Conservation (phyloP, 768 basidiomycete species). For the Mycena alexandri region DNA sequence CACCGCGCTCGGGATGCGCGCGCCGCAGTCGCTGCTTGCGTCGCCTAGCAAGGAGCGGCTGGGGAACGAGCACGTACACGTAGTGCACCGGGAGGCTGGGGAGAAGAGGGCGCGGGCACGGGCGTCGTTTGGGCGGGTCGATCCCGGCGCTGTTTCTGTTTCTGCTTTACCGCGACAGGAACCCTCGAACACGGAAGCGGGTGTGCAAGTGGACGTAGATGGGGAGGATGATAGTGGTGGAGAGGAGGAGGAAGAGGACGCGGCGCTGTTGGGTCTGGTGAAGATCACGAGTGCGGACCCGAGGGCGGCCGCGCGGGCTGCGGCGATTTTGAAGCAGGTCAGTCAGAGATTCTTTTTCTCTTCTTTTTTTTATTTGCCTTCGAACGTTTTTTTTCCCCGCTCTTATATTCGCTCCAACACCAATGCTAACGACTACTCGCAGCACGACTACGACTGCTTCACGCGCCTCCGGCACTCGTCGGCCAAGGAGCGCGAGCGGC, state of each 20-base stretch:
- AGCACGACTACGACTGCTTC: conserved; percentile 92
- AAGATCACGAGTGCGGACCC: conserved; percentile 90
- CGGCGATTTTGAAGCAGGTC: conserved; percentile 91
- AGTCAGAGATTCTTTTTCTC: conserved; percentile 36
- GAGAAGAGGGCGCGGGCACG: no score
- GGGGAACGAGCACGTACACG: no score
- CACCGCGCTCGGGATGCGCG: neutral
- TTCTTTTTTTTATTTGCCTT: conserved; percentile 17
- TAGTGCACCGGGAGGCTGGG: no score
- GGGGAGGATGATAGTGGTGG: no score
- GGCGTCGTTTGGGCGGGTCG: no score
- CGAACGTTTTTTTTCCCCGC: no score
- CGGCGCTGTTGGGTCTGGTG: conserved; percentile 70
- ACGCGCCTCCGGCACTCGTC: conserved; percentile 51
- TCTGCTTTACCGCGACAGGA: no score
- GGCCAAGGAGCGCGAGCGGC: conserved; percentile 41
- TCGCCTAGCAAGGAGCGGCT: no score
- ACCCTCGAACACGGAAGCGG: no score
- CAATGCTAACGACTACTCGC: neutral
- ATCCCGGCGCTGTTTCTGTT: no score
- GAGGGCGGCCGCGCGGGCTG: conserved; percentile 89
- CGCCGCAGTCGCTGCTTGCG: neutral
- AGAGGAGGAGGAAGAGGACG: conserved; percentile 38
- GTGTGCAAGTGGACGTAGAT: no score
- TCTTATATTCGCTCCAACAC: no score